phyloP scores from a whole-genome alignment of 805 yeast genomes.

The Cyberlindnera japonica region DNA sequence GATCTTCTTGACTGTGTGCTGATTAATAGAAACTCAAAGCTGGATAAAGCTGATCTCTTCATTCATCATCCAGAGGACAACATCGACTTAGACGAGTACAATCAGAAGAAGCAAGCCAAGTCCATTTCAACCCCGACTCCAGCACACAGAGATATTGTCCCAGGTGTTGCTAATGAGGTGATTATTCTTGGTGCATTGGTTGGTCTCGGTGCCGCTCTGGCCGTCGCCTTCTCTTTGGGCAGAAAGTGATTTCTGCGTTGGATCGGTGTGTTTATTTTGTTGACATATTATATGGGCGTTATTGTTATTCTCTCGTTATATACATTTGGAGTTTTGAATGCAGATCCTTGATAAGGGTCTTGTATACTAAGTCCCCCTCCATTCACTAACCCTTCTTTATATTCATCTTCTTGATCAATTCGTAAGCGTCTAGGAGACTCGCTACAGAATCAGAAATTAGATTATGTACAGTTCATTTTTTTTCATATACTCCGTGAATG shows the following conservation, averaged over 20 bases:
- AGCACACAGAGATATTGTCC: conserved; percentile 33
- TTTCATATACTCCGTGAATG: no score
- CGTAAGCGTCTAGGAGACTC: no score
- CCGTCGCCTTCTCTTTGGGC: conserved; percentile 52
- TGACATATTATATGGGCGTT: no score
- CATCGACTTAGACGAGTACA: conserved; percentile 28
- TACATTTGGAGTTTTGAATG: no score
- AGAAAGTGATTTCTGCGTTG: no score
- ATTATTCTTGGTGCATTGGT: conserved; percentile 62
- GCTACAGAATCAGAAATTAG: no score
- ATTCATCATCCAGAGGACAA: conserved; percentile 63
- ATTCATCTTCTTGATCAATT: background rate
- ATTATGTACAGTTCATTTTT: background rate
- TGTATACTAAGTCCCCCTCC: background rate
- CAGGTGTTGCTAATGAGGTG: conserved; percentile 57
- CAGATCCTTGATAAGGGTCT: no score
- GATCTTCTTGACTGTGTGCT: conserved; percentile 74
- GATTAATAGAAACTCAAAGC: conserved; percentile 44
- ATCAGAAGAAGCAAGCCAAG: conserved; percentile 17
- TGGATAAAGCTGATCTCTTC: conserved; percentile 66
- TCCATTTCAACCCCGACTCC: conserved; percentile 1
- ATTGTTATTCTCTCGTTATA: no score
- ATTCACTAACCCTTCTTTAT: background rate
- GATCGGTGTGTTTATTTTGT: no score
- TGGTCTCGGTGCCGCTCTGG: conserved; percentile 54